Evolutionary conservation across 1,284 basidiomycete genomes (phyloP).

Genomic region (Salmacisia buchloeana): DNA sequence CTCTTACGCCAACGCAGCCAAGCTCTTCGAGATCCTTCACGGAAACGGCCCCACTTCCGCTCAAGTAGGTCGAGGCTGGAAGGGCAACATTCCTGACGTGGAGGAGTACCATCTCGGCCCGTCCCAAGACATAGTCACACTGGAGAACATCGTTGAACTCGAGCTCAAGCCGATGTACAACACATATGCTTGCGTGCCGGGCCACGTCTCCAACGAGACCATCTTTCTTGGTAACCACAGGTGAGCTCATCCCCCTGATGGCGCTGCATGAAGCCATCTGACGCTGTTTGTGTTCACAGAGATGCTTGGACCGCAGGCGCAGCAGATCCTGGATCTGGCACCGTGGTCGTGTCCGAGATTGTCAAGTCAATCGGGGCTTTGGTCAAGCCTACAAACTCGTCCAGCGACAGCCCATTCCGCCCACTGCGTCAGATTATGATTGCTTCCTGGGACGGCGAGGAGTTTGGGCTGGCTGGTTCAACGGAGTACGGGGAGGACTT

Average conservation of each 20-base stretch:
- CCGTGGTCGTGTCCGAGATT: slow-evolving; percentile 76
- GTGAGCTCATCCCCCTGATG: background rate
- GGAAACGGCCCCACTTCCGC: slow-evolving; percentile 53
- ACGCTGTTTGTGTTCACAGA: slow-evolving; percentile 18
- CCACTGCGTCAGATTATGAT: slow-evolving; percentile 81
- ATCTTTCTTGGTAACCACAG: slow-evolving; percentile 64
- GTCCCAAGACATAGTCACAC: slow-evolving; percentile 16
- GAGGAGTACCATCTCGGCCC: slow-evolving; percentile 56
- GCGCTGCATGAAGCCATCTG: background rate
- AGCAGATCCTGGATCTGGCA: slow-evolving; percentile 78
- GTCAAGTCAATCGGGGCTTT: slow-evolving; percentile 72
- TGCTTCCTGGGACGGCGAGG: slow-evolving; percentile 89
- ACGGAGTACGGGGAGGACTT: slow-evolving; percentile 90
- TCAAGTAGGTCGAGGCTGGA: slow-evolving; percentile 60
- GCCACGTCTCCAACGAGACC: slow-evolving; percentile 71
- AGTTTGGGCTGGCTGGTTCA: slow-evolving; percentile 80
- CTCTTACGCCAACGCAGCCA: slow-evolving; percentile 56
- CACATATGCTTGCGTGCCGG: slow-evolving; percentile 81
- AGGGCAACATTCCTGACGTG: slow-evolving; percentile 55
- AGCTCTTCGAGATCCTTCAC: slow-evolving; percentile 52
- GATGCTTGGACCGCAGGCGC: slow-evolving; percentile 56
- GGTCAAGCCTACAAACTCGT: slow-evolving; percentile 54
- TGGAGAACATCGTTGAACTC: slow-evolving; percentile 32
- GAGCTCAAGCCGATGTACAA: slow-evolving; percentile 59
- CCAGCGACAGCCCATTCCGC: slow-evolving; percentile 67